Evolutionary conservation across 2,329 filamentous ascomycete species (phyloP), one percentile per base, ranked within the genome.

Genomic region (Aaosphaeria pasadenensis): DNA sequence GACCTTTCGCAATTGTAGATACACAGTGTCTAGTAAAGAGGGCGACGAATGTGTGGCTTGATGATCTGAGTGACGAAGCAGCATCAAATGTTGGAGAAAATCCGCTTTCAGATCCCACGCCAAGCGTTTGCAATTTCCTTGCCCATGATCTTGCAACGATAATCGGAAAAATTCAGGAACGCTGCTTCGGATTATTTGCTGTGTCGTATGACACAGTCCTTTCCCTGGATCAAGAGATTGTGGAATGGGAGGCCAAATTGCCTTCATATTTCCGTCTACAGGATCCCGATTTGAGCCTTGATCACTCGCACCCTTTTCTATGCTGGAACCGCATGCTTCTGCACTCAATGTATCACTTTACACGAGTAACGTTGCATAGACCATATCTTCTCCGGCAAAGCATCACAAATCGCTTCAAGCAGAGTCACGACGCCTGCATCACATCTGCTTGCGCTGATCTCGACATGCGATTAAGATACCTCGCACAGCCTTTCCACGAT

Each of bases 381-480:
- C 63, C 70, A 0, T 74, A 71, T 39, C 60, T 72, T 2, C 57
- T 72, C n/a, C 64, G 68, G 2, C 62, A 71, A 43, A 73, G 70
- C 11, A 71, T 73, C 49, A 73, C 71, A 0, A 66, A 73, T 47
- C 62, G 69, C 5, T 73, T 70, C 53, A 63, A 60, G 39, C 59
- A 69, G 46, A 72, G 70, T 33, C 68, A 70, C 30, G 71, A 74
- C 41, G 67, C 66, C 6, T 74, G 72, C 45, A 72, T 73, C 3
- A 58, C 63, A 4, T 74, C 71, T 0, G 70, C 71, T 5, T 74
- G 71, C 48, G 70, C 71, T 0, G 71, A 74, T 40, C 63, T 74
- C 7, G 67, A 63, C 17, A 69, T 70, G 52, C 56, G 66, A 7
- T 60, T 74, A 6, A 54, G 60, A 11, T 61, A 66, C n/a, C 60